Base-by-base conservation (phyloP, 148 eudicot genomes). In the Chenopodium formosanum region DNA sequence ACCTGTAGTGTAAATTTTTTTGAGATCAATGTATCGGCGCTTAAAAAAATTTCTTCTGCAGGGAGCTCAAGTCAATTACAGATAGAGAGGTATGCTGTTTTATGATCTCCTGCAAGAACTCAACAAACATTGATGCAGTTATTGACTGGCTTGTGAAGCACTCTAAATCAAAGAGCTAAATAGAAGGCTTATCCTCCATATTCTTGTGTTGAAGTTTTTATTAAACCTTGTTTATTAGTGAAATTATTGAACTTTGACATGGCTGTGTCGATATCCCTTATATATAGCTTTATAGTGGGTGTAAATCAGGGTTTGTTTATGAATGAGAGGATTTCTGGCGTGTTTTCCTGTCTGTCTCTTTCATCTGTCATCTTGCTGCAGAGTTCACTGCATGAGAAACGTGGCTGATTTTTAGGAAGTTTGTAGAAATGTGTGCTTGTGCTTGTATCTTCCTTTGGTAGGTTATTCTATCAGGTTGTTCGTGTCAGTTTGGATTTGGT, bases 31-130 rank as follows among this genome's bases (percentile, higher is more conserved):
- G 22, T 32, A 27, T 27, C 32, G 12, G 34, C 50, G 7, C 11
- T 31, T 8, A 29, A 4, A 2, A 27, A 9, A 50, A 63, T 58
- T 19, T 11, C 25, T 20, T 88, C 75, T 86, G 86, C 88, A 96
- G 99, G 99, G 98, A 86, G 64, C 90, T 96, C 56, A 89, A 90
- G 79, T 88, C 94, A n/a, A 94, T 96, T 63, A 89, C 90, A n/a
- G 95, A 94, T 81, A 85, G 98, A 86, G 99, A 96, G 80, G 99
- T 96, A 22, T 94, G 99, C 93, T 96, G 99, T 95, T 96, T 81
- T 75, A 96, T 94, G 99, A 92, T 96, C 85, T 96, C 99, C 8
- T 96, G 99, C 94, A 96, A 96, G 92, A 94, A 92, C 91, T 94
- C 98, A 3, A 94, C 98, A 67, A 96, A 96, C 90, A 94, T 96